Conservation (phyloP, 805 yeast species). For the Lipomyces starkeyi region DNA sequence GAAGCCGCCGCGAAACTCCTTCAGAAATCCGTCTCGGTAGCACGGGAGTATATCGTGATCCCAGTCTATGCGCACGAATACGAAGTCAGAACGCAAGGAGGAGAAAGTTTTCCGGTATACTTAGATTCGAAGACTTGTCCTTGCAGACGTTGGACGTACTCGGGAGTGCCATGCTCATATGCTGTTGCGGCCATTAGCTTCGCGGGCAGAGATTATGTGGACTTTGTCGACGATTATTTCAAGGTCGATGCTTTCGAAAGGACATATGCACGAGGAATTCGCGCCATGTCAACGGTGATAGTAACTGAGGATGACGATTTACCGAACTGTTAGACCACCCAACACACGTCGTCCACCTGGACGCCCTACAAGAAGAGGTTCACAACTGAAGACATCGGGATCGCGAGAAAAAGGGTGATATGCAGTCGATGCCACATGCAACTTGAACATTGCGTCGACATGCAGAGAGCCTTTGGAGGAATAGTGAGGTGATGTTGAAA, state of each 20-base stretch:
- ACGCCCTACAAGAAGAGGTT: background rate
- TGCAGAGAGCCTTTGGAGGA: no score
- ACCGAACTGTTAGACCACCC: background rate
- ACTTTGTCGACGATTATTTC: no score
- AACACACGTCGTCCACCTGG: conserved; percentile 7
- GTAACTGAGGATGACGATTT: no score
- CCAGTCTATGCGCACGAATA: background rate
- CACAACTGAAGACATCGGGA: background rate
- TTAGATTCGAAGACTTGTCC: background rate
- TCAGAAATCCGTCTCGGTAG: background rate
- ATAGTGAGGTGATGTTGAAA: no score
- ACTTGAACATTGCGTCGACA: background rate
- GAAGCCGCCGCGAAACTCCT: background rate
- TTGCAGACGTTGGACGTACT: background rate
- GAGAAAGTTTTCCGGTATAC: background rate
- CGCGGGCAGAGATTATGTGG: no score
- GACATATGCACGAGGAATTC: no score
- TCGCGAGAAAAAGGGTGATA: no score
- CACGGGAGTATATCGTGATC: background rate
- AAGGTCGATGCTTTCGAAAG: no score
- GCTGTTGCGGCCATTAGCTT: background rate
- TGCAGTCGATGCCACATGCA: background rate
- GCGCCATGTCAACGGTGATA: no score
- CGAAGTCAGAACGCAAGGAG: conserved; percentile 6
- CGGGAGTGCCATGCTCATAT: background rate